Base-by-base conservation (phyloP, 352 stramenopile species). In the Halophytophthora polymorphica region DNA sequence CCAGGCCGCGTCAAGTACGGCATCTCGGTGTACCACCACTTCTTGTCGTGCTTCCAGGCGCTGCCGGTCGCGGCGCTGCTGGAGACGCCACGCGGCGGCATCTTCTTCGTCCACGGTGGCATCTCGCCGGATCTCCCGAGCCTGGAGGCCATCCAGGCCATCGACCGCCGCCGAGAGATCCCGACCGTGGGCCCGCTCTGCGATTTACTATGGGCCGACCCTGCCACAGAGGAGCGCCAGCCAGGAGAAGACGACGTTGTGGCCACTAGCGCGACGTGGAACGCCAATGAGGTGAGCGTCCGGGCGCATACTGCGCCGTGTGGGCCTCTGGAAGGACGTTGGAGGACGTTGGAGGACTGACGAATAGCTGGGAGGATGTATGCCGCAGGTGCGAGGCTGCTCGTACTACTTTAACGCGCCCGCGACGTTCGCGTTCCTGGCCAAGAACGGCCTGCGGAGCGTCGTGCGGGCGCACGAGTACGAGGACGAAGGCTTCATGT, bases 341-440 rank as follows among this genome's bases (percentile, higher is more conserved):
- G 17, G 22, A 4, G 2, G 17, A 14, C n/a, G 4, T 40, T 42
- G 38, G 38, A 44, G 6, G 39, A 31, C 7, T 45, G 17, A 29
- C 1, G 39, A 1, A 7, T 22, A 12, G 15, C 31, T 28, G 18
- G 37, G 17, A 18, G 13, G 28, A 6, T n/a, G 19, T 3, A 48
- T n/a, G 40, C 14, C 21, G 4, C 36, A 88, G 72, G 71, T 83
- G 18, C 74, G 84, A 37, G 84, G 83, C 1, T 93, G 81, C 55
- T 93, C 80, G 29, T 93, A 82, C 54, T 89, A 88, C 50, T 98
- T 98, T 71, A 95, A 91, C 23, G 80, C 88, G 14, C 37, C 64
- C 2, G 84, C 85, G 5, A 64, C 78, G 1, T 89, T 90, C 37
- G 50, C 68, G 23, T 96, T 97, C 46, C 56, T 96, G 21, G 55